phyloP scores from a whole-genome alignment of 192 early-diverging fungal genomes.

The Pilaira anomala region DNA sequence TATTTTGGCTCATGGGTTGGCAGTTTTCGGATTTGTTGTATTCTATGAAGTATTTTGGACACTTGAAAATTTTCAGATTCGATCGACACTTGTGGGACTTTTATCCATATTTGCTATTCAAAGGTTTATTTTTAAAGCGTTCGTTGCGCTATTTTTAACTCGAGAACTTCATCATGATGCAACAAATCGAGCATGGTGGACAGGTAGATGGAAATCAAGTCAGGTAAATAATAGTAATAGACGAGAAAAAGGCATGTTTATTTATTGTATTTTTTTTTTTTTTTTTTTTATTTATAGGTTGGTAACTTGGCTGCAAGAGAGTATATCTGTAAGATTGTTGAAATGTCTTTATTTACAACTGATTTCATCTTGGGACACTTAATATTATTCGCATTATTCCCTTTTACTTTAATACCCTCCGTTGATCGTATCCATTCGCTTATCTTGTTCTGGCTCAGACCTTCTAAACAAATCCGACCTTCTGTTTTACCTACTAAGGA shows the following conservation, averaged over 20 bases:
- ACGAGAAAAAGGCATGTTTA: conserved; percentile 71
- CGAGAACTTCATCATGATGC: conserved; percentile 66
- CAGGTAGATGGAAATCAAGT: conserved; percentile 62
- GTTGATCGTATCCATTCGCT: conserved; percentile 63
- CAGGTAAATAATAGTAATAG: conserved; percentile 54
- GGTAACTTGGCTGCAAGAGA: conserved; percentile 28
- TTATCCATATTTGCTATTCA: conserved; percentile 56
- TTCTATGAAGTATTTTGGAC: conserved; percentile 58
- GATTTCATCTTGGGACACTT: conserved; percentile 66
- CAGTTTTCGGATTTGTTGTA: conserved; percentile 46
- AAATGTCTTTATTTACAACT: conserved; percentile 66
- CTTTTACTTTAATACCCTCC: conserved; percentile 60
- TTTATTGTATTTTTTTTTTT: background rate
- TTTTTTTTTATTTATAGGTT: background rate
- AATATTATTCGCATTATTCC: conserved; percentile 69
- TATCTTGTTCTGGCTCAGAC: conserved; percentile 67
- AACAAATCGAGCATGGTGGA: conserved; percentile 72
- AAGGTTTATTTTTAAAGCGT: conserved; percentile 55
- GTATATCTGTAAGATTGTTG: conserved; percentile 79
- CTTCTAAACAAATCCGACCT: conserved; percentile 61
- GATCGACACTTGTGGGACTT: conserved; percentile 52
- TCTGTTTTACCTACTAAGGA: conserved; percentile 65
- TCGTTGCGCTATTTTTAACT: conserved; percentile 58
- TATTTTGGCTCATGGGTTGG: conserved; percentile 49
- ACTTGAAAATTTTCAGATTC: conserved; percentile 51